Base-by-base conservation (phyloP, 805 yeast species). In the Schwanniomyces yamadae region DNA sequence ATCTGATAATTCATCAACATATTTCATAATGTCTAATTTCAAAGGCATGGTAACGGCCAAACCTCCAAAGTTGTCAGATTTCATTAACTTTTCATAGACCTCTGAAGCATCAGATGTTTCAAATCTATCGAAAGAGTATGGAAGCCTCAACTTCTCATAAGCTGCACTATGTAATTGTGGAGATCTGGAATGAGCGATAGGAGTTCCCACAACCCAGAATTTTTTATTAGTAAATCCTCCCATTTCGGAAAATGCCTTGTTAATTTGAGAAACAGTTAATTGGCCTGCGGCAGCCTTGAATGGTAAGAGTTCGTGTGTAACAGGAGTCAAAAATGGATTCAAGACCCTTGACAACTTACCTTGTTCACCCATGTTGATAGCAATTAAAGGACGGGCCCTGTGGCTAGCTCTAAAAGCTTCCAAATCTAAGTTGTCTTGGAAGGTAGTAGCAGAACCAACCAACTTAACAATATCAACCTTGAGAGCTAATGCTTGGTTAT, bases 31-130 rank as follows among this genome's bases (percentile, higher is more conserved):
- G 40, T 83, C 95, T 37, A 88, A 54, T 57, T 93, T 93, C 55
- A 91, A 69, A 4, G 99, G 99, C 55, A 91, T 91, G 2, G 99
- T 93, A 6, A 93, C 87, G 4, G 95, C 90, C 43, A 85, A 79
- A n/a, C 99, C 99, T 31, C 98, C 98, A 52, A 93, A 84, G 21
- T 57, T 52, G 6, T 64, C 54, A 13, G 58, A 57, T 23, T 67
- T 55, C 39, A 78, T 65, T 36, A 89, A 56, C 29, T 72, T 60
- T 9, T 69, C 63, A 33, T 69, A 68, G 18, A 86, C 90, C 32
- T 69, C 71, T 2, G 55, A 53, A 7, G 82, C 86, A 48, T 78
- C 75, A 14, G 67, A 69, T 1, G 95, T 79, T 55, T 88, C 96
- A 53, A 77, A 78, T 43, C 71, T 69, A 11, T 62, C 73, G 54